A percentile compares a stretch with the other conserved stretches of the same genome.
These are phyloP conservation scores for Monosporascus sp. DNA, from an alignment of 2,329 filamentous ascomycete species.

Conservation along the genomic window DNA sequence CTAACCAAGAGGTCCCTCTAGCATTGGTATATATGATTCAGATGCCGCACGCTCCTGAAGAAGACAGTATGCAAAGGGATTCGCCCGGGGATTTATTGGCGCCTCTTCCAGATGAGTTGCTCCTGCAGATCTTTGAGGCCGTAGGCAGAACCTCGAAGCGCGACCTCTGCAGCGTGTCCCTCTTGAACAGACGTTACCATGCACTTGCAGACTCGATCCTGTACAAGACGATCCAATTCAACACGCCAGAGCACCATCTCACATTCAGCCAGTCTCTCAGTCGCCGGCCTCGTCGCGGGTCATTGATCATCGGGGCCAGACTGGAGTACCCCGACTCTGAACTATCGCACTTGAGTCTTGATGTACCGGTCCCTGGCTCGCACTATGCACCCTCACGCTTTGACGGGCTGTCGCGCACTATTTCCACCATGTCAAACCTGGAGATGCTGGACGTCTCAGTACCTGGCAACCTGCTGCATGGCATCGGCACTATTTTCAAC, in stretches of 20 bases:
- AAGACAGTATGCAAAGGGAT: background rate
- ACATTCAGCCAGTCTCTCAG: slow-evolving; percentile 43
- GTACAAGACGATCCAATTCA: slow-evolving; percentile 42
- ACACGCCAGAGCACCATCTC: slow-evolving; percentile 41
- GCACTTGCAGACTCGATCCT: slow-evolving; percentile 40
- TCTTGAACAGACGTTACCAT: slow-evolving; percentile 38
- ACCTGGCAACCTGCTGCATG: slow-evolving; percentile 36
- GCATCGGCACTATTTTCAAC: slow-evolving; percentile 45
- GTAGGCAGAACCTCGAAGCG: slow-evolving; percentile 27
- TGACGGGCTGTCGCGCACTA: slow-evolving; percentile 40
- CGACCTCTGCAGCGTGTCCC: slow-evolving; percentile 39
- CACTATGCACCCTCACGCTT: slow-evolving; percentile 29
- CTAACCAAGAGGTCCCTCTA: too few relatives aligned
- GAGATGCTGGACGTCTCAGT: slow-evolving; percentile 42
- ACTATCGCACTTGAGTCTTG: slow-evolving; percentile 35
- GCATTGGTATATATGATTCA: background rate
- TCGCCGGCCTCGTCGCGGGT: slow-evolving; percentile 41
- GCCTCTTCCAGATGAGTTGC: slow-evolving; percentile 34
- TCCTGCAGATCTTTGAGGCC: slow-evolving; percentile 35
- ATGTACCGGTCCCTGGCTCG: slow-evolving; percentile 30
- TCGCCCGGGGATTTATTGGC: slow-evolving; percentile 12
- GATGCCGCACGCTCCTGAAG: background rate
- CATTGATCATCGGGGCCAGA: slow-evolving; percentile 39
- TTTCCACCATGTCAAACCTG: slow-evolving; percentile 46
- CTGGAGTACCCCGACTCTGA: slow-evolving; percentile 40